Evolutionary conservation across 2,329 filamentous ascomycete species (phyloP), one percentile per base, ranked within the genome.

Genomic region (Arthrobotrys sphaeroides): DNA sequence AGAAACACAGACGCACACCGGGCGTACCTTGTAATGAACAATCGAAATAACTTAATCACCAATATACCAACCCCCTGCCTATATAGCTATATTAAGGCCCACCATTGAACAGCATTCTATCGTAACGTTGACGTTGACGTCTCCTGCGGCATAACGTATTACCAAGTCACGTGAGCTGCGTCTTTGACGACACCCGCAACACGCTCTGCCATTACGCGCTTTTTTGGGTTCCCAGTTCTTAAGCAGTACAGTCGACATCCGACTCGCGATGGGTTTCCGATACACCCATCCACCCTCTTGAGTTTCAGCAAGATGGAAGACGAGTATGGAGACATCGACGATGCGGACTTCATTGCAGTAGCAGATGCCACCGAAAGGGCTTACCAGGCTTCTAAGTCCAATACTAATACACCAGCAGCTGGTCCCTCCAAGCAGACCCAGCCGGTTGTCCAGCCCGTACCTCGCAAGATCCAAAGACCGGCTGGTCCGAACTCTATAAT

Each of bases 261-360:
- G 10, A 20, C 40, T 31, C 31, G n/a, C 60, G 36, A 66, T 62
- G 55, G 62, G 55, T 38, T 28, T 22, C n/a, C 31, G 43, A 12
- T 40, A 40, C 60, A 7, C 5, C 13, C 18, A 28, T 22, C 18
- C 5, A 24, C 12, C 33, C 24, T 26, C 16, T n/a, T 24, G 22
- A 33, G 85, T 12, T 28, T 28, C 38, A 18, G 28, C 26, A 28
- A 18, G 10, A 74, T 74, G 70, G 70, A n/a, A n/a, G n/a, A 87
- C 61, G 87, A 88, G 77, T 87, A 88, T 53, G 81, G 82, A 59
- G 88, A 86, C 74, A 87, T 86, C 43, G 86, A 85, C 24, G 87
- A 89, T 79, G 85, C 86, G 13, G 87, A 86, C 65, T 84, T 89
- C 38, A 81, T 88, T 2, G 85, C 84, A 59, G 87, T 89, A 80